Conservation (phyloP, 495 filamentous ascomycete genomes). For the Polyplosphaeria fusca region DNA sequence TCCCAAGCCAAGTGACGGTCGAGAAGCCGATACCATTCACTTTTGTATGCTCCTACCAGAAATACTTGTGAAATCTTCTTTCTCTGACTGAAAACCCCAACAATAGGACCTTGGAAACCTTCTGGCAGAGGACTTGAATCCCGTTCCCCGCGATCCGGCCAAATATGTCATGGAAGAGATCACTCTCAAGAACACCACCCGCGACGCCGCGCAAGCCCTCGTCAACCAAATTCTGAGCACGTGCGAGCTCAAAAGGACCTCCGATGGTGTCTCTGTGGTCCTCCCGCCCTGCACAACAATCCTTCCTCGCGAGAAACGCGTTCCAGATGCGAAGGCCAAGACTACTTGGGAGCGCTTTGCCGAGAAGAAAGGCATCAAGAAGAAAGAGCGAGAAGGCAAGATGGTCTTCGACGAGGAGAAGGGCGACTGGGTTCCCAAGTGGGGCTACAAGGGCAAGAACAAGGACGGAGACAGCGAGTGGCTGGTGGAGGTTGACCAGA, state of each 20-base stretch:
- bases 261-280: constrained; percentile 63
- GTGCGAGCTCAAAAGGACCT: constrained; percentile 67
- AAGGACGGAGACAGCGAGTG: constrained; percentile 74
- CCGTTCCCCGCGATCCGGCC: constrained; percentile 55
- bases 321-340: constrained; percentile 71
- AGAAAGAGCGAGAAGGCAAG: constrained; percentile 68
- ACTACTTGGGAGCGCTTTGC: constrained; percentile 97
- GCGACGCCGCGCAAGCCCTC: constrained; percentile 82
- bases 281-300: constrained; percentile 66
- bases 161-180: constrained; percentile 36
- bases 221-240: constrained; percentile 86
- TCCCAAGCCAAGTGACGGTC: constrained; percentile 60
- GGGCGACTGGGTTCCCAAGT: constrained; percentile 85
- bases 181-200: constrained; percentile 64
- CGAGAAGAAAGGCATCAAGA: constrained; percentile 88
- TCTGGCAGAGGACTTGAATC: constrained; percentile 76
- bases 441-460: constrained; percentile 93
- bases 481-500: constrained; percentile 86
- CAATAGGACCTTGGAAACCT: constrained; percentile 90
- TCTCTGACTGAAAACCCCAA: too few species aligned
- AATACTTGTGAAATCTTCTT: too few species aligned
- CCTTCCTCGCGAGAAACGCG: constrained; percentile 84
- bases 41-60: too few species aligned
- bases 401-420: constrained; percentile 78
- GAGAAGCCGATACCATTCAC: constrained; percentile 79